Evolutionary conservation across 148 eudicot species (phyloP), one percentile per base, ranked within the genome.

Genomic region (Hydrangea macrophylla): DNA sequence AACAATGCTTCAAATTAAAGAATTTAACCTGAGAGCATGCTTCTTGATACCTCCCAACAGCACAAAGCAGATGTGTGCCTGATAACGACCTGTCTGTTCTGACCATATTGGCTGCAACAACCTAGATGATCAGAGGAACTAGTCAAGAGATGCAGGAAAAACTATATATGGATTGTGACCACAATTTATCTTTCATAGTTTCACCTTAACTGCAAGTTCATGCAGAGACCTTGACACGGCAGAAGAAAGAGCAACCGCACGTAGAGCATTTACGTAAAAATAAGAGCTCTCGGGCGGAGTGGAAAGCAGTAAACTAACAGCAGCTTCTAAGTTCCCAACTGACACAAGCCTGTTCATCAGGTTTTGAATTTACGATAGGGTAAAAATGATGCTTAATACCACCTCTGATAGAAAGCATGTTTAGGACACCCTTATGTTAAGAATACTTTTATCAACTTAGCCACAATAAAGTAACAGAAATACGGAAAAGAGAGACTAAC

Each of bases 71-170:
- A 80, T 94, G 99, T 60, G 88, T 91, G 39, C 99, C 99, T 28
- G 96, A 88, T 71, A 94, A 84, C 54, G 97, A 90, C 78, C 88
- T 83, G 78, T 91, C 99, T 60, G 89, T 90, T 76, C 98, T 80
- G 53, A 94, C 98, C 98, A 94, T 94, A 79, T 91, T 94, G 64
- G 99, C 99, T 55, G 99, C 99, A 82, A 91, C 97, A 58, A 94
- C 99, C 99, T 94, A 77, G 13, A 73, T 39, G 70, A 56, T 26
- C 50, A 54, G 12, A 58, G 45, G 27, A 20, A 60, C 30, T 58
- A 58, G 11, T 45, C 45, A 50, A 45, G 55, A 73, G 20, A 58
- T 27, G 13, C 11, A 59, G 27, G 12, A 26, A 5, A 48, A 18
- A 18, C 6, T 48, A n/a, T n/a, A 3, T 2, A 48, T n/a, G n/a